These are phyloP conservation scores for Purpureocillium lavendulum DNA, from an alignment of 2,329 filamentous ascomycete species.

Conservation along the genomic window DNA sequence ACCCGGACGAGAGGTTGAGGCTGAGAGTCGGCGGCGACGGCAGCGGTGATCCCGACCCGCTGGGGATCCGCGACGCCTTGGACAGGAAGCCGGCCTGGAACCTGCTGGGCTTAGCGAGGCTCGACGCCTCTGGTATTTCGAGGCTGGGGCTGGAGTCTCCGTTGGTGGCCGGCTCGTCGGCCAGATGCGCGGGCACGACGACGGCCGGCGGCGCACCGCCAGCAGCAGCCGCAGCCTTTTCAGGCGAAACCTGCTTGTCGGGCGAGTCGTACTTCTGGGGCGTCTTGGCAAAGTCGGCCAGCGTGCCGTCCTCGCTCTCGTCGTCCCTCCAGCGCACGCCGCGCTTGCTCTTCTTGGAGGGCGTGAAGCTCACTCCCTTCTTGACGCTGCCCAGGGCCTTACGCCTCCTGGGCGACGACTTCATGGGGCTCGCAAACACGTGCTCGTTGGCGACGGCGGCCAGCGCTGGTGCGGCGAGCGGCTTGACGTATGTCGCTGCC, in stretches of 20 bases:
- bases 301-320: conserved; percentile 67
- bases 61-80: conserved; percentile 34
- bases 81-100: conserved; percentile 87
- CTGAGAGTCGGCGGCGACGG: conserved; percentile 47
- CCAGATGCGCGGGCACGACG: conserved; percentile 11
- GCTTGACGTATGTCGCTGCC: conserved; percentile 28
- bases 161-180: conserved; percentile 19
- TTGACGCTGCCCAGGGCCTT: conserved; percentile 50
- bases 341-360: conserved; percentile 66
- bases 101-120: conserved; percentile 52
- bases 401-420: conserved; percentile 72
- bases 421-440: conserved; percentile 45
- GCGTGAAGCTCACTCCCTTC: conserved; percentile 75
- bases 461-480: conserved; percentile 36
- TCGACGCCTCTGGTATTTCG: conserved; percentile 38
- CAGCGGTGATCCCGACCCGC: conserved; percentile 48
- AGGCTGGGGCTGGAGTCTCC: conserved; percentile 50
- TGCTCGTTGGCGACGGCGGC: conserved; percentile 22
- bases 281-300: conserved; percentile 89
- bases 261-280: conserved; percentile 54
- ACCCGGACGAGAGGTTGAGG: conserved; percentile 44
- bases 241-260: conserved; percentile 16
- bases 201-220: not conserved
- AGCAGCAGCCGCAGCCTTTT: not conserved
- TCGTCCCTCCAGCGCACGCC: conserved; percentile 92